Base-by-base conservation (phyloP, 192 early-diverging fungal species). In the Dissophora ornata region DNA sequence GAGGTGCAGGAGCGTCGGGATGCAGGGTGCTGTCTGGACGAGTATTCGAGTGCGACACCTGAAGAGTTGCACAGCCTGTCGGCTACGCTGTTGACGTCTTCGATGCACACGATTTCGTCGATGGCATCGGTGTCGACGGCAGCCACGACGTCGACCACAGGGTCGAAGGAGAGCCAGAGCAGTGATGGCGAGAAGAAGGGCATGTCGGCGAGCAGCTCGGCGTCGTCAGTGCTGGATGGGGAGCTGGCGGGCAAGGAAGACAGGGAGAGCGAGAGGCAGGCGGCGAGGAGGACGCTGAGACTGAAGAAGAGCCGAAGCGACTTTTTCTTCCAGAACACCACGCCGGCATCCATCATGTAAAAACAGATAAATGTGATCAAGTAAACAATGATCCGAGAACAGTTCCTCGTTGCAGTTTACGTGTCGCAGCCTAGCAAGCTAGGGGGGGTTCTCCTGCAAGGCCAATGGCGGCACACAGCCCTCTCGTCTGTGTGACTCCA, bases 291-390 rank as follows among this genome's bases (percentile, higher is more conserved):
- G 21, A 51, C 50, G 5, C 29, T 77, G 40, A 18, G 63, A 24
- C 19, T 66, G 33, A 77, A 67, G 34, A 77, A 77, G 51, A 77
- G 71, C 45, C 56, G 71, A 24, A 77, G 71, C 41, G 71, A 77
- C 12, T 77, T 77, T 30, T 77, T 77, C 32, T 77, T 77, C 46
- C 73, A 77, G 58, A 77, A 77, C 22, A 57, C 58, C 19, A 77
- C 73, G 11, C 64, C 73, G 21, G 73, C 65, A 21, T 61, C 67
- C 19, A 69, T 69, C 36, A 69, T 69, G 67, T 69, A 61, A 25
- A 5, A 9, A 9, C 36, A 38, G 12, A 9, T 38, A 38, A 12
- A 38, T 12, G 5, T 38, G 7, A 38, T 9, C 7, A 12, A 38
- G 5, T 38, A 9, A 38, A 12, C 36, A 38, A 38, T 12, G 5